Evolutionary conservation across 768 basidiomycete species (phyloP).

Genomic region (Suillus discolor): DNA sequence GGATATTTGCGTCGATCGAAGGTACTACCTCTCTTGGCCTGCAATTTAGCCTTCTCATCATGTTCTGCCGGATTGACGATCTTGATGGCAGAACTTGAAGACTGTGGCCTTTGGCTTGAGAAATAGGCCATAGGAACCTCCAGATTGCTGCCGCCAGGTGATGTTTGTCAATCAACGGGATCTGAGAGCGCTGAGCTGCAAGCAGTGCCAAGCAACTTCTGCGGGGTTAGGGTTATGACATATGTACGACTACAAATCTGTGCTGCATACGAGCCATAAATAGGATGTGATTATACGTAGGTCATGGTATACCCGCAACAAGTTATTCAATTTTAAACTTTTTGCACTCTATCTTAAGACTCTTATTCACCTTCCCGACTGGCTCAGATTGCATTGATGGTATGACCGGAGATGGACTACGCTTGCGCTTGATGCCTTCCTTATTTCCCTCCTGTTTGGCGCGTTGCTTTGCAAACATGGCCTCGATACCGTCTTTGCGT

Average conservation of each 20-base stretch:
- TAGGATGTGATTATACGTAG: background rate
- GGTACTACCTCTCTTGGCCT: conserved; percentile 57
- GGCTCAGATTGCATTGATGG: background rate
- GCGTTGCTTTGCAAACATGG: conserved; percentile 75
- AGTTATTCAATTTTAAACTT: conserved; percentile 21
- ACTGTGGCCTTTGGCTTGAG: conserved; percentile 60
- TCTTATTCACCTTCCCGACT: conserved; percentile 10
- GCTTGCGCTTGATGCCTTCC: conserved; percentile 30
- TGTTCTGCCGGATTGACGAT: conserved; percentile 64
- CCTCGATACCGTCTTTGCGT: conserved; percentile 85
- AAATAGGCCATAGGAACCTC: conserved; percentile 65
- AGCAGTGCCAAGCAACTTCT: background rate
- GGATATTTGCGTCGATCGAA: conserved; percentile 11
- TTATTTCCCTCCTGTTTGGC: conserved; percentile 19
- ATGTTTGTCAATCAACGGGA: background rate
- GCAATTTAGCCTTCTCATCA: conserved; percentile 42
- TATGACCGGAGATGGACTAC: conserved; percentile 19
- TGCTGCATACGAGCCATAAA: background rate
- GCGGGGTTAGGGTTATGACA: background rate
- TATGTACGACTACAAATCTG: background rate
- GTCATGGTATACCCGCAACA: background rate
- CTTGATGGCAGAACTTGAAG: conserved; percentile 63
- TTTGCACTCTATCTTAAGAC: conserved; percentile 17
- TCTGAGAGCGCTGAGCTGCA: background rate
- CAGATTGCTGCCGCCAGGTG: background rate